Base-by-base conservation (phyloP, 2,329 filamentous ascomycete genomes). In the Aspergillus sp. region DNA sequence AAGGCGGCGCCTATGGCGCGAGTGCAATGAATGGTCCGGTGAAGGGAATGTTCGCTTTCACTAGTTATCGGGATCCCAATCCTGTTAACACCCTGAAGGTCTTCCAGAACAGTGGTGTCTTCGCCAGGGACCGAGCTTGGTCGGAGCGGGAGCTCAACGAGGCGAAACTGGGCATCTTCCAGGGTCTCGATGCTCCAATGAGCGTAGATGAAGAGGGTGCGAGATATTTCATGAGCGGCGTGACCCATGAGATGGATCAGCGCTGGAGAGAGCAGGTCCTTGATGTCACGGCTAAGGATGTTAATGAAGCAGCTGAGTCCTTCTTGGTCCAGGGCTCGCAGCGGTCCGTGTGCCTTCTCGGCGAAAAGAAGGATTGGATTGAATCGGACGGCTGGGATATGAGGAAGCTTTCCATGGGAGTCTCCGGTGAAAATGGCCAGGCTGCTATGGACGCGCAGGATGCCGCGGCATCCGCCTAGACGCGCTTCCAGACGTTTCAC, bases 51-150 rank as follows among this genome's bases (percentile, higher is more conserved):
- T 98, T 99, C 68, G 92, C 92, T 15, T 96, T 97, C 80, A 97
- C 96, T 79, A 94, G 91, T 48, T 99, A 99, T 82, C 90, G 95
- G 54, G 95, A 99, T 73, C 95, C 95, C 2, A 97, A 98, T 73
- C 94, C 95, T 0, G 83, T 89, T 63, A 97, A 96, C 76, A 94
- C 92, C 0, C 80, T 98, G 66, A 86, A 85, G 58, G 90, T 97
- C 62, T 96, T 97, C 87, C 82, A 84, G 32, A 88, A 89, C 59
- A 90, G 92, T 1, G 95, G 94, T 1, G 81, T 84, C 23, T 97
- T 92, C 87, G 95, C 93, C 0, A 83, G 87, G 10, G 89, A 96
- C 66, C 90, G 89, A 69, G 76, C 87, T 59, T 98, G 92, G 92
- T 88, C 87, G 1, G 87, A 90, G 23, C 87, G 89, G 39, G 93